Evolutionary conservation across 1,284 basidiomycete genomes (phyloP), one percentile per base, ranked within the genome.

Genomic region (Kalmanozyma brasiliensis): DNA sequence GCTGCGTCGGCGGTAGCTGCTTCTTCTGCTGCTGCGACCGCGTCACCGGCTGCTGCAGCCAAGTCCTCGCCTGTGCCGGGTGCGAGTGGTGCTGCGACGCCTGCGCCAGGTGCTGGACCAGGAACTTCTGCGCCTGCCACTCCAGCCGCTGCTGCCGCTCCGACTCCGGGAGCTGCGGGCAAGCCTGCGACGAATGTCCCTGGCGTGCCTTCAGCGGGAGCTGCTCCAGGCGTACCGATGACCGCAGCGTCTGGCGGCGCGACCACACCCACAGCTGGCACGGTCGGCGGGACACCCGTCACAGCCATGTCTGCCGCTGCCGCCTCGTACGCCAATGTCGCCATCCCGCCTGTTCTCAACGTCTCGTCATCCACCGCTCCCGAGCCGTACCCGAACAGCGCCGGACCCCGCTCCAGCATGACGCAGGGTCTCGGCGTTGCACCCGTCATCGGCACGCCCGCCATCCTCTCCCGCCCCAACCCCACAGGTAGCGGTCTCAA

Each of bases 351-450:
- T 11, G 47, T 44, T 7, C 64, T 76, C 46, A 74, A 76, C 41
- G 65, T 77, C 9, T 46, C 52, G 2, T 35, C 56, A 0, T 51
- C 26, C 8, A 56, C 26, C 2, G 55, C 55, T 10, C 78, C 78
- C 0, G 76, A 82, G 46, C 61, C 77, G 0, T 80, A 60, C 44
- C 80, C 80, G 8, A 79, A 73, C 32, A 32, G 56, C 0, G 35
- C 62, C 16, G 79, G 80, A 0, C 75, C 80, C 8, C 61, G 79
- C 2, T 65, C 79, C 2, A 73, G 67, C 6, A 61, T 82, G 30
- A 74, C 60, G 11, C 76, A 78, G 36, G 80, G 80, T 1, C 49
- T 81, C 7, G 80, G 78, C n/a, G 68, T 73, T 2, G 37, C 68
- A 8, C 73, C 79, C 9, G 71, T 78, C 4, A 57, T 75, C 7